Conservation (phyloP, 2,329 filamentous ascomycete genomes). For the Penicillium decumbens region DNA sequence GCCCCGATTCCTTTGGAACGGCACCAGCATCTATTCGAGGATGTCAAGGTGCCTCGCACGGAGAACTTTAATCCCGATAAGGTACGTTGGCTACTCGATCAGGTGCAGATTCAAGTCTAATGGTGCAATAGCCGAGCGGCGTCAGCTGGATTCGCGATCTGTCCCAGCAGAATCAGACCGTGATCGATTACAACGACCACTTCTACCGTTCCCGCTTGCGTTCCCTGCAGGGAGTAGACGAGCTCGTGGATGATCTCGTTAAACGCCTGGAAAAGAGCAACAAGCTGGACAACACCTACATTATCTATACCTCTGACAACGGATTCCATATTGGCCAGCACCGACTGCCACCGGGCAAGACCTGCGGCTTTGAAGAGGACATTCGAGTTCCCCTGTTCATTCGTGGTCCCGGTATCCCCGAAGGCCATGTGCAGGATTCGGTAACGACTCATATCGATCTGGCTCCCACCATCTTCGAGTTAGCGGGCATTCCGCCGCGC, state of each 20-base stretch:
- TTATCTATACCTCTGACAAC: slow-evolving; percentile 60
- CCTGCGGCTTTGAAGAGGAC: slow-evolving; percentile 56
- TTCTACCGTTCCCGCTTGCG: slow-evolving; percentile 50
- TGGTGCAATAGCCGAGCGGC: slow-evolving; percentile 33
- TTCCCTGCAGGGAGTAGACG: slow-evolving; percentile 52
- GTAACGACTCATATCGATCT: slow-evolving; percentile 62
- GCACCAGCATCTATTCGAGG: slow-evolving; percentile 59
- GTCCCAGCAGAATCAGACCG: slow-evolving; percentile 43
- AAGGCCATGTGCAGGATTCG: slow-evolving; percentile 40
- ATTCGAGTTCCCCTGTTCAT: slow-evolving; percentile 58
- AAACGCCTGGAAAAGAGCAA: slow-evolving; percentile 39
- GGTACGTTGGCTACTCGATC: slow-evolving; percentile 31
- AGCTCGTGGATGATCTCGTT: slow-evolving; percentile 49
- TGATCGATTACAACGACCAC: slow-evolving; percentile 51
- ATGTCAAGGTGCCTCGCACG: slow-evolving; percentile 57
- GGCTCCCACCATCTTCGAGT: slow-evolving; percentile 55
- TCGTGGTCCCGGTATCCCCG: slow-evolving; percentile 53
- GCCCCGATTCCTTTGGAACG: slow-evolving; percentile 56
- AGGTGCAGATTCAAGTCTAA: not conserved
- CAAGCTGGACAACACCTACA: slow-evolving; percentile 52
- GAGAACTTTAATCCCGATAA: slow-evolving; percentile 62
- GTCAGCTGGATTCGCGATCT: slow-evolving; percentile 47
- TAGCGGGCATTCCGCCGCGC: slow-evolving; percentile 39
- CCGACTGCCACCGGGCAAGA: slow-evolving; percentile 55
- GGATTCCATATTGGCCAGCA: slow-evolving; percentile 60